Base-by-base conservation (phyloP, 2,329 filamentous ascomycete species). In the Geosmithia putterillii region DNA sequence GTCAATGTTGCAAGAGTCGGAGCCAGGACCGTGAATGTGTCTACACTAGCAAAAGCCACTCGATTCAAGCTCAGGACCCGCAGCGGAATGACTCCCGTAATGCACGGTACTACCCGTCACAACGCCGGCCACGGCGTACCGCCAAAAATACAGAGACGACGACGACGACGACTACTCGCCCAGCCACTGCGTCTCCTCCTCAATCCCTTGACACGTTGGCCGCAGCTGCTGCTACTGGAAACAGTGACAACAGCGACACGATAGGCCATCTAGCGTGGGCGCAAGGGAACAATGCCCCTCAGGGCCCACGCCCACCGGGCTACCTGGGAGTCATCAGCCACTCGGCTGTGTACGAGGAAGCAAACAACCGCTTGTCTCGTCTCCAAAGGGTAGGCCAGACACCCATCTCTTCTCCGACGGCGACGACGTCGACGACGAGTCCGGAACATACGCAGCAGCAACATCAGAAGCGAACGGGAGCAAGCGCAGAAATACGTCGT, bases 251-350 rank as follows among this genome's bases (percentile, higher is more conserved):
- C n/a, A n/a, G n/a, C n/a, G n/a, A n/a, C n/a, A n/a, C n/a, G n/a
- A n/a, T n/a, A n/a, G n/a, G n/a, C n/a, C n/a, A n/a, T n/a, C n/a
- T n/a, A n/a, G n/a, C n/a, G n/a, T n/a, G n/a, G n/a, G n/a, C n/a
- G n/a, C n/a, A n/a, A n/a, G n/a, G n/a, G n/a, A n/a, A n/a, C n/a
- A n/a, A n/a, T n/a, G n/a, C n/a, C n/a, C n/a, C n/a, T 17, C 34
- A 12, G 34, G 34, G 14, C 7, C 7, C 34, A 12, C 7, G 7
- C 15, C 34, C 19, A 45, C 45, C 51, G 8, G 67, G 66, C 1
- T 69, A 68, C 53, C 56, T 70, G 12, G 66, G 67, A 45, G 66
- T 62, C 49, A 69, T 65, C 2, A 69, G 64, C 43, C 65, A 64
- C 47, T 63, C 56, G 36, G 55, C 61, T n/a, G 63, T 68, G 18